Evolutionary conservation across 306 rosid genomes (phyloP).

Genomic region (Acacia crassicarpa): DNA sequence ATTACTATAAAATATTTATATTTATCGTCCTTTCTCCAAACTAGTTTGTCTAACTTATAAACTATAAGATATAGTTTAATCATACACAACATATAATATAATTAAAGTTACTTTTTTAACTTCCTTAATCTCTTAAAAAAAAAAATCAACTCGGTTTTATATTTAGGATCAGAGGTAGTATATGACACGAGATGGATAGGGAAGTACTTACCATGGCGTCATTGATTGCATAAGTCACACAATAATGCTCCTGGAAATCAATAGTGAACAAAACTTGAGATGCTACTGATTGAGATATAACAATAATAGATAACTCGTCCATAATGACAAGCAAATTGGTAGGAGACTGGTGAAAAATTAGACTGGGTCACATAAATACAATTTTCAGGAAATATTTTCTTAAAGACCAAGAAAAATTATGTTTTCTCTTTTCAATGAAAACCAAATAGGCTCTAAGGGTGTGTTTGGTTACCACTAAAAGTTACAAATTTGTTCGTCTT

Average conservation of each 20-base stretch:
- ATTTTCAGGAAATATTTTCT: background rate
- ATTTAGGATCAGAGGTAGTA: too few relatives aligned
- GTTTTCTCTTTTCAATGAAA: background rate
- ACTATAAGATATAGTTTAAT: too few relatives aligned
- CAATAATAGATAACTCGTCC: conserved; percentile 15
- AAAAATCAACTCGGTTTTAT: too few relatives aligned
- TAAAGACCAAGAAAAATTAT: background rate
- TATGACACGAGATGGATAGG: too few relatives aligned
- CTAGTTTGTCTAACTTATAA: too few relatives aligned
- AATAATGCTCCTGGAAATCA: conserved; percentile 95
- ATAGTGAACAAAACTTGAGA: conserved; percentile 27
- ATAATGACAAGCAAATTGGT: conserved; percentile 22
- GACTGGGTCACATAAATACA: conserved; percentile 10
- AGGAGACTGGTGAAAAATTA: background rate
- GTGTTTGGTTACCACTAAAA: background rate
- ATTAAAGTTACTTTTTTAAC: too few relatives aligned
- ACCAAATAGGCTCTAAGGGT: background rate
- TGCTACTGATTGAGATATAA: conserved; percentile 7
- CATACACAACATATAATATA: too few relatives aligned
- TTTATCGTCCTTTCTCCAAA: too few relatives aligned
- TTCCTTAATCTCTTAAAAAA: too few relatives aligned
- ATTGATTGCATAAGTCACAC: conserved; percentile 90
- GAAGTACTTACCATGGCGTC: conserved; percentile 61
- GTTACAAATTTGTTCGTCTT: background rate
- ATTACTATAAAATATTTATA: too few relatives aligned